These are phyloP conservation scores for Petasospora fabianii DNA, from an alignment of 1,139 yeast genomes.

Conservation along the genomic window DNA sequence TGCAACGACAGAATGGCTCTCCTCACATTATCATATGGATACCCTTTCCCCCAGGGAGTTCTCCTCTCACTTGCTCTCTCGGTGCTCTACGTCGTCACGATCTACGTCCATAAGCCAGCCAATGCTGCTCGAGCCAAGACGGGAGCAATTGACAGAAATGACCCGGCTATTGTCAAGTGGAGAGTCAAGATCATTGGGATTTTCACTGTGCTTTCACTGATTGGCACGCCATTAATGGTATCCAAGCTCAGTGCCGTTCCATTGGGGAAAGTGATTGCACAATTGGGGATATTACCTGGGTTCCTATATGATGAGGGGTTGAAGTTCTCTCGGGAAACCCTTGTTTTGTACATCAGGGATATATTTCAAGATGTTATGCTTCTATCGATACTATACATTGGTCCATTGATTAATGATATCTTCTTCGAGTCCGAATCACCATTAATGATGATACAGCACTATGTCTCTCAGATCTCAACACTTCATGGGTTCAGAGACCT, in stretches of 20 bases:
- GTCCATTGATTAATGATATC: conserved; percentile 51
- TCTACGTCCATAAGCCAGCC: conserved; percentile 15
- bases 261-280: conserved; percentile 15
- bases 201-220: conserved; percentile 27
- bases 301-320: conserved; percentile 11
- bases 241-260: conserved; percentile 11
- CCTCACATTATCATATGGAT: not conserved
- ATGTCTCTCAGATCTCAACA: conserved; percentile 30
- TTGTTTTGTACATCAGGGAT: conserved; percentile 25
- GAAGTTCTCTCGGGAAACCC: conserved; percentile 12
- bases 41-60: conserved; percentile 3
- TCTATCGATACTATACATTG: conserved; percentile 47
- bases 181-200: conserved; percentile 32
- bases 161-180: conserved; percentile 37
- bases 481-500: conserved; percentile 60
- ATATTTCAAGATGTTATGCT: conserved; percentile 31
- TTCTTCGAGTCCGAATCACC: conserved; percentile 22
- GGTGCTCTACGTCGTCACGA: conserved; percentile 18
- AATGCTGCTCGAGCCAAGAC: too few species aligned
- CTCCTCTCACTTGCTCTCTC: conserved; percentile 18
- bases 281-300: conserved; percentile 32
- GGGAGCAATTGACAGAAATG: conserved; percentile 36
- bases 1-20: not conserved
- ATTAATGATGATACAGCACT: conserved; percentile 23
- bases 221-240: conserved; percentile 30